Evolutionary conservation across 371 early-diverging fungal species (phyloP), one percentile per base, ranked within the genome.

Genomic region (Lichtheimia hyalospora): DNA sequence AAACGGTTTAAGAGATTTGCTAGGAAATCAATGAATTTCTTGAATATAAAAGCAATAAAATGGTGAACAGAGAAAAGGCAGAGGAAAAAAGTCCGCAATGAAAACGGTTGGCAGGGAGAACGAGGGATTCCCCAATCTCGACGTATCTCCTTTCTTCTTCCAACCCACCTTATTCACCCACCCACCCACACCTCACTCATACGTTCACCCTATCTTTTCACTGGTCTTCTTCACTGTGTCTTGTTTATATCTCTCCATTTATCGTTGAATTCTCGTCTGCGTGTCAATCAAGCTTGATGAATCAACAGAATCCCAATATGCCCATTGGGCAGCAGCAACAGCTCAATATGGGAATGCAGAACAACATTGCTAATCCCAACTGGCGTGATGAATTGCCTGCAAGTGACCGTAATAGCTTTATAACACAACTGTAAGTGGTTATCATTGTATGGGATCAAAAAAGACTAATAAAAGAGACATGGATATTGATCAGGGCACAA

Each of bases 311-410:
- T 42, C 64, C 64, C 41, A 53, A 58, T 23, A 16, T 64, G 50
- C 60, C 64, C 25, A 64, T 52, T 49, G 64, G 52, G 18, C 50
- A 53, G 34, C 54, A 58, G 51, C 60, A 60, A 48, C 39, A 46
- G n/a, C 27, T 46, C 42, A 52, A 51, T 48, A 54, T 62, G 62
- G 62, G 62, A 28, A 18, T 62, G 15, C 23, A n/a, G 24, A 58
- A 69, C 52, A 62, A 69, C 16, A 40, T 59, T 21, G 60, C 69
- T 4, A 68, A 68, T 52, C 58, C 62, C n/a, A 70, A 67, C 48
- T 78, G 78, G 78, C 71, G 78, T 61, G 66, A 70, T 52, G 75
- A 78, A 58, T 41, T 78, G 34, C 51, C 73, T 50, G 61, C 64
- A n/a, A 52, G 57, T 43, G 78, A 78, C 52, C 69, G 78, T 61